Percentiles rank a stretch among this genome's conserved stretches.
Evolutionary conservation across 2,329 filamentous ascomycete species (phyloP).

Genomic region (Aspergillus niger): DNA sequence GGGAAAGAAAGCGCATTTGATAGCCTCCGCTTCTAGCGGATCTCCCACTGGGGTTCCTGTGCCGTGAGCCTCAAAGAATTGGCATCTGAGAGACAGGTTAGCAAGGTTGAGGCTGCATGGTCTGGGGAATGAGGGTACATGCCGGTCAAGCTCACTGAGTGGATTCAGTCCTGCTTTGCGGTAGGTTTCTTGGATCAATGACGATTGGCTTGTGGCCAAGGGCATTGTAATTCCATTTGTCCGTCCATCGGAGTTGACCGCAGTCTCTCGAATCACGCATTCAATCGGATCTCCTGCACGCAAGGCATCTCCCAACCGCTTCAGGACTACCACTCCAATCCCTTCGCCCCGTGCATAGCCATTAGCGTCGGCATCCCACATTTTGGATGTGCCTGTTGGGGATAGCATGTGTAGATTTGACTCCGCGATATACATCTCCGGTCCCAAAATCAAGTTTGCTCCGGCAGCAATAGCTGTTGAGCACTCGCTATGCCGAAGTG

Average conservation of each 20-base stretch:
- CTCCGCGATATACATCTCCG: conserved; percentile 15
- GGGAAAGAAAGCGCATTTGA: neutral
- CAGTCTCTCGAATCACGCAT: conserved; percentile 31
- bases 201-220: conserved; percentile 33
- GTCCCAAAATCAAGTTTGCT: conserved; percentile 17
- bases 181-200: conserved; percentile 40
- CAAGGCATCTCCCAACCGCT: conserved; percentile 50
- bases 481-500: conserved; percentile 25
- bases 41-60: conserved; percentile 41
- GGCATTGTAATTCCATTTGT: conserved; percentile 31
- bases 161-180: conserved; percentile 34
- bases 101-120: too few species aligned
- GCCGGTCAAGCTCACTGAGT: too few species aligned
- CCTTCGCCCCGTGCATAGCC: conserved; percentile 56
- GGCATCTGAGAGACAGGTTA: conserved; percentile 6
- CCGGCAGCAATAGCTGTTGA: conserved; percentile 14
- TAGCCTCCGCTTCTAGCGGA: conserved; percentile 29
- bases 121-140: too few species aligned
- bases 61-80: conserved; percentile 47
- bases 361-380: conserved; percentile 45
- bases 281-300: conserved; percentile 45
- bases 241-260: conserved; percentile 31
- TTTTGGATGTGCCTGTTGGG: conserved; percentile 52
- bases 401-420: conserved; percentile 44
- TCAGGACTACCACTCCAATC: conserved; percentile 51